phyloP scores from a whole-genome alignment of 306 rosid species.

The Hippophae gyantsensis region DNA sequence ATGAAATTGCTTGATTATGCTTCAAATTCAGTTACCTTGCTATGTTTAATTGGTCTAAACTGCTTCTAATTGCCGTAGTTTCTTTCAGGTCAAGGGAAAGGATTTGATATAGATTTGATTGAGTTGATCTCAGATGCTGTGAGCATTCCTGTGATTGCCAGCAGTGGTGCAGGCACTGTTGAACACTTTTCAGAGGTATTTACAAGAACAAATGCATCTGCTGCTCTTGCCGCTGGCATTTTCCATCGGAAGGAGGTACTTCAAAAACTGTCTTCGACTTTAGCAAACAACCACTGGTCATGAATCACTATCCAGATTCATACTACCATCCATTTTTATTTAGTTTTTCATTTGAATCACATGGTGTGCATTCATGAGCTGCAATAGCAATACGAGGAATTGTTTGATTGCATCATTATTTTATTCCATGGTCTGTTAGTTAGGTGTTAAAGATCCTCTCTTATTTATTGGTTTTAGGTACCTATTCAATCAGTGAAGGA shows the following conservation, averaged over 20 bases:
- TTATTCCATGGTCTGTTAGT: too few species aligned
- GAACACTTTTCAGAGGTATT: slow-evolving; percentile 86
- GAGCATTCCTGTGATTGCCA: slow-evolving; percentile 88
- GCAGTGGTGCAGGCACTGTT: slow-evolving; percentile 84
- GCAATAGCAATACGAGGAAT: too few species aligned
- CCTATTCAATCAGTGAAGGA: slow-evolving; percentile 70
- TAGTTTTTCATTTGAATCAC: too few species aligned
- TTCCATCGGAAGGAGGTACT: slow-evolving; percentile 94
- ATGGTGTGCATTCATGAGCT: too few species aligned
- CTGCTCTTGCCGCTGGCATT: slow-evolving; percentile 98
- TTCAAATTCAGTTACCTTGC: background rate
- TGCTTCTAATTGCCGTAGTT: background rate
- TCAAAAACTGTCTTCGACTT: background rate
- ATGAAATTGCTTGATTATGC: background rate
- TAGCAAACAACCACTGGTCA: too few species aligned
- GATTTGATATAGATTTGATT: slow-evolving; percentile 66
- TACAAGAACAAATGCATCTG: slow-evolving; percentile 71
- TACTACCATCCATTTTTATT: too few species aligned
- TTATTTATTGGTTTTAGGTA: slow-evolving; percentile 37
- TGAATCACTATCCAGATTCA: too few species aligned
- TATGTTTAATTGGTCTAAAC: background rate
- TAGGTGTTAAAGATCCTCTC: too few species aligned
- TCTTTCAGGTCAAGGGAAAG: slow-evolving; percentile 89
- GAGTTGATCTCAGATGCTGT: slow-evolving; percentile 77
- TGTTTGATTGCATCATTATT: too few species aligned